Evolutionary conservation across 2,329 filamentous ascomycete species (phyloP).

Genomic region (Trichoderma sp.): DNA sequence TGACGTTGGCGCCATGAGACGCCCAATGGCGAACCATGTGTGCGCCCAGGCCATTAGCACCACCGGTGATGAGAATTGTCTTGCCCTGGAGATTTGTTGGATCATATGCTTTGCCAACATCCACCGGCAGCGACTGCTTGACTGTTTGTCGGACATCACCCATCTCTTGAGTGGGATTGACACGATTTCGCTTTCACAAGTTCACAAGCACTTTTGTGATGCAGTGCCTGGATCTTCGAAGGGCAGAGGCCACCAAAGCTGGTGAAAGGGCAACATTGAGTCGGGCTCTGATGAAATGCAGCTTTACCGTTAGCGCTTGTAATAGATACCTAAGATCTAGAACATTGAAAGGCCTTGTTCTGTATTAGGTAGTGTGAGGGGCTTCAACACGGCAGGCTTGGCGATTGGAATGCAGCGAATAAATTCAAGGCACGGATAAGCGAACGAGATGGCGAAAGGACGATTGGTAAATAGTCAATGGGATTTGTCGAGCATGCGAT

Average conservation of each 20-base stretch:
- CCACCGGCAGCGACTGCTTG: conserved; percentile 49
- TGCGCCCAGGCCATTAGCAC: conserved; percentile 62
- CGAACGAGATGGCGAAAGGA: no score
- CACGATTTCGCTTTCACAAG: neutral
- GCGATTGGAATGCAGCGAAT: no score
- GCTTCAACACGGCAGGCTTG: no score
- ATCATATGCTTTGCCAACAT: conserved; percentile 50
- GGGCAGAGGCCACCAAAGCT: neutral
- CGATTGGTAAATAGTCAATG: no score
- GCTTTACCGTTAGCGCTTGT: neutral
- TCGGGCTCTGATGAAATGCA: neutral
- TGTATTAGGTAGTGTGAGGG: neutral
- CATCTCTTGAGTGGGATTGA: neutral
- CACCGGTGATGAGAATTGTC: conserved; percentile 65
- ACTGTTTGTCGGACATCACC: conserved; percentile 27
- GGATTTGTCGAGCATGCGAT: no score
- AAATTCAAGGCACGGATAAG: no score
- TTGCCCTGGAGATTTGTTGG: conserved; percentile 52
- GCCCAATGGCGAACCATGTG: conserved; percentile 59
- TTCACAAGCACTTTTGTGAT: neutral
- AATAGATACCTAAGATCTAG: neutral
- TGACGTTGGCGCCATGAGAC: conserved; percentile 58
- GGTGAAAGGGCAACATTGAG: neutral
- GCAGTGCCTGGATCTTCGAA: neutral
- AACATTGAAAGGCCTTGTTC: neutral